These are phyloP conservation scores for Apiotrichum veenhuisii DNA, from an alignment of 1,284 basidiomycete genomes.

Conservation along the genomic window DNA sequence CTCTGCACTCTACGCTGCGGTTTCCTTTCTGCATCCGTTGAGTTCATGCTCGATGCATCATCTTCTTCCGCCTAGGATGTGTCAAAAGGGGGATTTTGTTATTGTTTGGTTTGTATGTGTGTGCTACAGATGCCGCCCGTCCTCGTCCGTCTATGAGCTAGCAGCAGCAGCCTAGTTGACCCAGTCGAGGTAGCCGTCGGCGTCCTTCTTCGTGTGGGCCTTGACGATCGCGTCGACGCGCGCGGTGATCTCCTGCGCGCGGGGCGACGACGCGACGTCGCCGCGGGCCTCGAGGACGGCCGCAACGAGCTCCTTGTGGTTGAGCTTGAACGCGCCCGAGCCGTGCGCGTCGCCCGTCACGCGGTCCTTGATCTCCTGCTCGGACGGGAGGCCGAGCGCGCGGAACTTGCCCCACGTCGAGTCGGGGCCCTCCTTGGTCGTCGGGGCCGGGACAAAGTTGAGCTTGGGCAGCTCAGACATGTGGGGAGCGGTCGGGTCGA, in stretches of 20 bases:
- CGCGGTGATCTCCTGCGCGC: constrained; percentile 28
- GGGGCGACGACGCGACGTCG: constrained; percentile 23
- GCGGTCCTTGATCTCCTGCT: constrained; percentile 31
- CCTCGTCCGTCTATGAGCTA: not conserved
- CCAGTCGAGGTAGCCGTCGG: constrained; percentile 43
- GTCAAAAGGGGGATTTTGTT: not conserved
- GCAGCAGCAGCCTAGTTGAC: constrained; percentile 10
- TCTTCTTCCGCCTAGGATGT: too few species aligned
- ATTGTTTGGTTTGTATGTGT: not conserved
- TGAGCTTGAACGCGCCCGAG: constrained; percentile 47
- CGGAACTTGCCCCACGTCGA: constrained; percentile 48
- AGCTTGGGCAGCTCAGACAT: constrained; percentile 52
- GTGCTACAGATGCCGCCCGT: constrained; percentile 7
- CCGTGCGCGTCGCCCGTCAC: constrained; percentile 39
- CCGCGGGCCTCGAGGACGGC: constrained; percentile 30
- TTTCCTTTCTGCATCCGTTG: too few species aligned
- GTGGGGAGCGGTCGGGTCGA: constrained; percentile 59
- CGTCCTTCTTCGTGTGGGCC: constrained; percentile 33
- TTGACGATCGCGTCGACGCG: constrained; percentile 32
- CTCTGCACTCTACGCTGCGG: too few species aligned
- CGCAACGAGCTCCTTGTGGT: constrained; percentile 37
- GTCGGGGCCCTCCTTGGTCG: constrained; percentile 26
- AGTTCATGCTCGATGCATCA: not conserved
- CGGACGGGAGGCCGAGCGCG: constrained; percentile 44
- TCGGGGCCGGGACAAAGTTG: constrained; percentile 27